Percentiles rank a stretch among this genome's conserved stretches.
These are phyloP conservation scores for Psophocarpus tetragonolobus DNA, from an alignment of 306 rosid species.

Conservation along the genomic window DNA sequence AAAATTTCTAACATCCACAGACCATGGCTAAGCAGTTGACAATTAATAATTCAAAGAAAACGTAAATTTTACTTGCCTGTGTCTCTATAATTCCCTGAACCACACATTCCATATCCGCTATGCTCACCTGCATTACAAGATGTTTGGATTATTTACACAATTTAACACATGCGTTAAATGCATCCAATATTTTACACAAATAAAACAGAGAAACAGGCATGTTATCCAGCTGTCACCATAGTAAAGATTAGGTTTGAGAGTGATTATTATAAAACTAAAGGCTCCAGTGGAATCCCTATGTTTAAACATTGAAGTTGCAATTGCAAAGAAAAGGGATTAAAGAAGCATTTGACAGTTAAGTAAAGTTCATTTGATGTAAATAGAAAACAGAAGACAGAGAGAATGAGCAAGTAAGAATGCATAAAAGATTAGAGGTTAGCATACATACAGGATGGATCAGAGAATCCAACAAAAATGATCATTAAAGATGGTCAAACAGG, in stretches of 20 bases:
- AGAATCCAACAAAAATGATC: too few species aligned
- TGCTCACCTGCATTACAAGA: slow-evolving; percentile 28
- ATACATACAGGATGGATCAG: too few species aligned
- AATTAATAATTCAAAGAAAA: not conserved
- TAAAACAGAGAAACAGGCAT: not conserved
- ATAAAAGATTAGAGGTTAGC: too few species aligned
- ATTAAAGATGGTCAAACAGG: too few species aligned
- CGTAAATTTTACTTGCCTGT: slow-evolving; percentile 54
- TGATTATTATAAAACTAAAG: too few species aligned
- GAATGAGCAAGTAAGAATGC: too few species aligned
- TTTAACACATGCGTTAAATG: not conserved
- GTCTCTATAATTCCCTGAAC: slow-evolving; percentile 96
- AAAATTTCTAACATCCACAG: not conserved
- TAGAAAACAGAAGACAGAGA: too few species aligned
- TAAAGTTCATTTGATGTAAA: too few species aligned
- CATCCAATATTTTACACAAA: not conserved
- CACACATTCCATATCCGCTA: slow-evolving; percentile 73
- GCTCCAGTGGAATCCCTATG: too few species aligned
- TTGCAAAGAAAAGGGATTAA: too few species aligned
- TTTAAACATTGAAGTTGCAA: too few species aligned
- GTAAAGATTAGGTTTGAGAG: not conserved
- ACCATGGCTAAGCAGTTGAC: not conserved
- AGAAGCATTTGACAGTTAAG: too few species aligned
- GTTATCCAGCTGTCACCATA: not conserved
- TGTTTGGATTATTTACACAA: not conserved